Conservation (phyloP, 768 basidiomycete genomes). For the Fistulinella prunicolor region DNA sequence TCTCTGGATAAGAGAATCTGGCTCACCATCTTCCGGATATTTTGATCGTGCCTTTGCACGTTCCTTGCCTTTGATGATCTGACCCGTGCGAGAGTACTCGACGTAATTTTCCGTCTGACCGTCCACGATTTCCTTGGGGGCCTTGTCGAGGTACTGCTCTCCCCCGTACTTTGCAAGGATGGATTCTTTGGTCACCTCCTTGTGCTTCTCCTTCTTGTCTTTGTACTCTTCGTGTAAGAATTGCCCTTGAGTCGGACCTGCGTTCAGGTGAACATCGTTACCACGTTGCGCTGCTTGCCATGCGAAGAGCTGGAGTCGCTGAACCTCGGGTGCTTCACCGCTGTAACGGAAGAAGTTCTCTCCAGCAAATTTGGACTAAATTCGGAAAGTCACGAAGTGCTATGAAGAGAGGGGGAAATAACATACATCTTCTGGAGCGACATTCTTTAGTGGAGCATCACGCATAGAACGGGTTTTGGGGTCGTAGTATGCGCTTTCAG, state of each 20-base stretch:
- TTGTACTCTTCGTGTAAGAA: slow-evolving; percentile 87
- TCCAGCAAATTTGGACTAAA: slow-evolving; percentile 84
- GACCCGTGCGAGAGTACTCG: slow-evolving; percentile 91
- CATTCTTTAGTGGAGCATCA: slow-evolving; percentile 80
- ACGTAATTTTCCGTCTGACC: slow-evolving; percentile 98
- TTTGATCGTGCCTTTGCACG: slow-evolving; percentile 84
- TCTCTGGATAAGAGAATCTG: neutral
- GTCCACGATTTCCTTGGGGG: slow-evolving; percentile 88
- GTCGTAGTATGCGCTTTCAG: slow-evolving; percentile 96
- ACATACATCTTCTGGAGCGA: slow-evolving; percentile 85
- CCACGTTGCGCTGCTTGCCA: slow-evolving; percentile 94
- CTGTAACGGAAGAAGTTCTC: slow-evolving; percentile 93
- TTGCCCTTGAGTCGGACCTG: slow-evolving; percentile 95
- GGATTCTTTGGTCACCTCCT: slow-evolving; percentile 84
- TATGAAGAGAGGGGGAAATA: neutral
- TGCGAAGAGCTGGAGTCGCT: slow-evolving; percentile 91
- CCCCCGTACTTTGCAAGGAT: slow-evolving; percentile 94
- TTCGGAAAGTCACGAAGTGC: slow-evolving; percentile 2
- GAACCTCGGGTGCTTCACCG: slow-evolving; percentile 91
- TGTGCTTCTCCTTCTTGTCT: slow-evolving; percentile 88
- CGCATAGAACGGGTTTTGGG: slow-evolving; percentile 99
- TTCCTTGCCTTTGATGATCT: slow-evolving; percentile 89
- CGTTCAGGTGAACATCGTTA: slow-evolving; percentile 92
- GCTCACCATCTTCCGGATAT: slow-evolving; percentile 92
- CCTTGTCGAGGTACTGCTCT: slow-evolving; percentile 83